These are phyloP conservation scores for Sporothrix globosa DNA, from an alignment of 2,329 filamentous ascomycete genomes.

Conservation along the genomic window DNA sequence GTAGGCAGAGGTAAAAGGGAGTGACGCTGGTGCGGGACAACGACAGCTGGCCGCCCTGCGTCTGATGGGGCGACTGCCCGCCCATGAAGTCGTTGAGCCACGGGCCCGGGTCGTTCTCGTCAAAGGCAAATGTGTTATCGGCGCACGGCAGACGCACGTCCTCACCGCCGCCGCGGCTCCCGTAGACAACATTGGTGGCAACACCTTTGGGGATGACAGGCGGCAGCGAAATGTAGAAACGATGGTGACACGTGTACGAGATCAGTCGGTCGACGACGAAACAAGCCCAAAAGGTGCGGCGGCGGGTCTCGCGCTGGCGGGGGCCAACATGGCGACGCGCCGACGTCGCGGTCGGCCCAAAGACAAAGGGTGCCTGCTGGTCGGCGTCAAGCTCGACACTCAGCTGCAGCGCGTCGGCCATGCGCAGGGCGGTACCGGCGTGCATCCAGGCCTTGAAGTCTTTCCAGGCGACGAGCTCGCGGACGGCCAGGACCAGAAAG, in stretches of 20 bases:
- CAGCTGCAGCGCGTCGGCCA: conserved; percentile 39
- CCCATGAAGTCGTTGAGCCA: conserved; percentile 14
- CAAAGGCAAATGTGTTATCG: conserved; percentile 8
- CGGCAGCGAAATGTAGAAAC: conserved; percentile 5
- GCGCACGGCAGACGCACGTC: conserved; percentile 7
- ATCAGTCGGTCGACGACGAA: conserved; percentile 31
- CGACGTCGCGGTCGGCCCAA: too few species aligned
- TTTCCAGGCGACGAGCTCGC: conserved; percentile 19
- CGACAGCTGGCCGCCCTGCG: too few species aligned
- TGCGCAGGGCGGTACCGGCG: conserved; percentile 35
- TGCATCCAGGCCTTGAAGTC: conserved; percentile 28
- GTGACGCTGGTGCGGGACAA: conserved; percentile 6
- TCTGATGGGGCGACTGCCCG: neutral
- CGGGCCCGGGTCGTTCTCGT: conserved; percentile 17
- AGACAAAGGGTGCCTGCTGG: neutral
- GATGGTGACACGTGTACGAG: conserved; percentile 26
- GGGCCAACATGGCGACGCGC: neutral
- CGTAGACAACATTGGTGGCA: neutral
- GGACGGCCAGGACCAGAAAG: conserved; percentile 4
- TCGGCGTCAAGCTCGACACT: conserved; percentile 28
- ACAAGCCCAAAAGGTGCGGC: conserved; percentile 34
- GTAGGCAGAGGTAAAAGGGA: conserved; percentile 16
- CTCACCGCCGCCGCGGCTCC: conserved; percentile 13
- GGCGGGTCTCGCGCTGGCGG: conserved; percentile 31
- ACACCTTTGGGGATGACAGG: neutral